These are phyloP conservation scores for Martiniozyma abietophila DNA, from an alignment of 805 yeast species.

Conservation along the genomic window DNA sequence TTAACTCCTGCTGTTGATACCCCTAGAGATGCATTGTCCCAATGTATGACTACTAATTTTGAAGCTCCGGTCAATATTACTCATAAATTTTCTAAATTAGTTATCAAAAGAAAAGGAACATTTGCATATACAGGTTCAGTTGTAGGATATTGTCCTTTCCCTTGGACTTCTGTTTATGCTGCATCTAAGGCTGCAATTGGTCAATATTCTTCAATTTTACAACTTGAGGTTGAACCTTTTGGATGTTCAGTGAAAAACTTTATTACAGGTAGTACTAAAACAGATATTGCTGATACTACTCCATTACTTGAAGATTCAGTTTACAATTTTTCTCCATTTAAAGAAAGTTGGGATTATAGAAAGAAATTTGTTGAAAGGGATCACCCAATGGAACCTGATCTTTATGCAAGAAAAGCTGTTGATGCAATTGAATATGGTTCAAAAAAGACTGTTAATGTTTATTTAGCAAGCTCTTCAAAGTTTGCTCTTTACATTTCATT, in stretches of 20 bases:
- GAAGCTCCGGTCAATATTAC: slow-evolving; percentile 59
- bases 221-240: slow-evolving; percentile 62
- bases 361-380: slow-evolving; percentile 51
- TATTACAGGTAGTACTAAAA: slow-evolving; percentile 68
- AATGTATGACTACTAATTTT: slow-evolving; percentile 57
- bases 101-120: slow-evolving; percentile 56
- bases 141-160: slow-evolving; percentile 58
- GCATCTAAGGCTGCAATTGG: slow-evolving; percentile 72
- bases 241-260: slow-evolving; percentile 62
- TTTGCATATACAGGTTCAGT: slow-evolving; percentile 70
- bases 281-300: slow-evolving; percentile 61
- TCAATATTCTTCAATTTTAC: slow-evolving; percentile 53
- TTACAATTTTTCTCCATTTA: slow-evolving; percentile 42
- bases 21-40: slow-evolving; percentile 35
- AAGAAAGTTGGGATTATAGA: slow-evolving; percentile 39
- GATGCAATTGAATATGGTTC: slow-evolving; percentile 33
- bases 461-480: slow-evolving; percentile 37
- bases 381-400: slow-evolving; percentile 51
- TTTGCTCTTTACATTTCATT: slow-evolving; percentile 18
- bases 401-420: slow-evolving; percentile 48
- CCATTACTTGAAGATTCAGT: slow-evolving; percentile 48
- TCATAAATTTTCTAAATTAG: slow-evolving; percentile 36
- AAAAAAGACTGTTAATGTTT: slow-evolving; percentile 38
- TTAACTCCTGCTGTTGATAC: slow-evolving; percentile 64
- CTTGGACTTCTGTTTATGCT: slow-evolving; percentile 58